A percentile compares a stretch with the other conserved stretches of the same genome.
Evolutionary conservation across 257 asterid species (phyloP).

Genomic region (Lycium barbarum): DNA sequence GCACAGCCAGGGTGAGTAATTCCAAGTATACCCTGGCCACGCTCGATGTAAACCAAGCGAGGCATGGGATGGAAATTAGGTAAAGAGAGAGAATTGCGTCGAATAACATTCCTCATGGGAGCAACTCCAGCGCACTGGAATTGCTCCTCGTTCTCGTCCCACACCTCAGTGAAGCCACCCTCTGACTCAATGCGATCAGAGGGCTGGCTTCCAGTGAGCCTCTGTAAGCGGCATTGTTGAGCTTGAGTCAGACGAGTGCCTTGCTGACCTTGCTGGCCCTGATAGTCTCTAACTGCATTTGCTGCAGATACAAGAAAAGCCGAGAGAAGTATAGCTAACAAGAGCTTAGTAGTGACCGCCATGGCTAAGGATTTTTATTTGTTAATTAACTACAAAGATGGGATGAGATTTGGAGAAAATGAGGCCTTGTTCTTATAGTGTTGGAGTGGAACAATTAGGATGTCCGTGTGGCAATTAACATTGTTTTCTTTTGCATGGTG

Average conservation of each 20-base stretch:
- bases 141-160: constrained; percentile 61
- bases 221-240: constrained; percentile 71
- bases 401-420: constrained; percentile 10
- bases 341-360: constrained; percentile 36
- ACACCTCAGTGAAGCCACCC: constrained; percentile 65
- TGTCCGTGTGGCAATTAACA: constrained; percentile 31
- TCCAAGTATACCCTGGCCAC: constrained; percentile 62
- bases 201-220: constrained; percentile 54
- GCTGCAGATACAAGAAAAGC: constrained; percentile 41
- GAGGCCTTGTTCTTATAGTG: constrained; percentile 19
- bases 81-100: constrained; percentile 58
- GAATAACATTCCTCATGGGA: constrained; percentile 50
- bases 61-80: constrained; percentile 78
- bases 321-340: constrained; percentile 40
- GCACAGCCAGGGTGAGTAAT: constrained; percentile 73
- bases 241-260: constrained; percentile 40
- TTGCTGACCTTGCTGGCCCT: background rate
- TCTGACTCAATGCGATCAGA: constrained; percentile 50
- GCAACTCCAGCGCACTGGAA: constrained; percentile 78
- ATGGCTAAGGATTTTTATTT: background rate
- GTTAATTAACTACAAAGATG: background rate
- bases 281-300: constrained; percentile 17
- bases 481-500: constrained; percentile 59
- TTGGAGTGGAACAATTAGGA: background rate
- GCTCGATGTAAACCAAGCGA: constrained; percentile 62